Evolutionary conservation across 495 filamentous ascomycete species (phyloP), one percentile per base, ranked within the genome.

Genomic region (Apiosordaria backusii): DNA sequence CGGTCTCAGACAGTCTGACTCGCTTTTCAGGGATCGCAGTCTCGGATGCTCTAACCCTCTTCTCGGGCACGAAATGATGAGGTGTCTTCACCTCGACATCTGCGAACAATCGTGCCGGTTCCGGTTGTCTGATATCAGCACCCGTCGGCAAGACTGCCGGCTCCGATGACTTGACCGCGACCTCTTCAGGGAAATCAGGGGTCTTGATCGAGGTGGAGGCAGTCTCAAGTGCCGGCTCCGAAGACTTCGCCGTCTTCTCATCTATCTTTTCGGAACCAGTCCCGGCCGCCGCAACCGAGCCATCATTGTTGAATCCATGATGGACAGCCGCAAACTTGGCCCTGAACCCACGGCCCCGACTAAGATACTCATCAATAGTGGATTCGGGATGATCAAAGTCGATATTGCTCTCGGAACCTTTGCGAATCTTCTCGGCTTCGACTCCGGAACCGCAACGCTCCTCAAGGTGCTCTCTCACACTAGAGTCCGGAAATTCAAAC

Each of bases 131-230:
- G 22, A 21, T 23, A 21, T 19, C 52, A 19, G 52, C n/a, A 23
- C n/a, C n/a, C 7, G 52, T 55, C 2, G 52, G 22, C n/a, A 55
- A 19, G 18, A 10, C 21, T 15, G 24, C 27, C 53, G 27, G 59
- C 22, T 45, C 27, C 50, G 27, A 57, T 52, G 50, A 19, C 19
- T 57, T 57, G 27, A 18, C 53, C 65, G 60, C 23, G 64, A 22
- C 50, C 26, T 62, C 16, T 22, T n/a, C 13, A 15, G 15, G 15
- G 29, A 58, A 26, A 21, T 61, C 50, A 25, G 52, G 15, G 26
- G 24, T 15, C 24, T 15, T 45, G 22, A 7, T 22, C 18, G 6
- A 7, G 7, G 6, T 16, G 19, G 52, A 19, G 4, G 18, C 40
- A 16, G 40, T 50, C 7, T 50, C 40, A 55, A n/a, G n/a, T 4